phyloP scores from a whole-genome alignment of 345 rosid species.

The Clausena lansium region DNA sequence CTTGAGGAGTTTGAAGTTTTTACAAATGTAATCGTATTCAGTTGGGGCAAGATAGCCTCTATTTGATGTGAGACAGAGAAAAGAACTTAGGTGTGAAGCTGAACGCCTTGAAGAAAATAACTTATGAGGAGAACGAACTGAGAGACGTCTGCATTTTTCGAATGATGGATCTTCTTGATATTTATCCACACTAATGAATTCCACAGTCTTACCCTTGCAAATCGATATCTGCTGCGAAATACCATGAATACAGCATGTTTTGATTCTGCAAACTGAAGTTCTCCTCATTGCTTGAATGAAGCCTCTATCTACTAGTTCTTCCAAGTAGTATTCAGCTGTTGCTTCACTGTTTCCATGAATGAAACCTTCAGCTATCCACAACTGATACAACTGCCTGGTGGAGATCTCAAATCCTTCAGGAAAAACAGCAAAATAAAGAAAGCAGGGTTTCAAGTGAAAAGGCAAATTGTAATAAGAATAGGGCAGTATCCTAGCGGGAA shows the following conservation, averaged over 20 bases:
- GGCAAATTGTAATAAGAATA: background rate
- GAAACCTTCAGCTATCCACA: constrained; percentile 14
- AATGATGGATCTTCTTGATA: no score
- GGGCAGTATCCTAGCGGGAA: no score
- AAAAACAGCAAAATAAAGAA: background rate
- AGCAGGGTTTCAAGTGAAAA: background rate
- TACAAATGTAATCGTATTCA: background rate
- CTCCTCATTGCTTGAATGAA: background rate
- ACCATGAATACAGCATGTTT: background rate
- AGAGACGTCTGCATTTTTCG: no score
- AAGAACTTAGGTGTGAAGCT: background rate
- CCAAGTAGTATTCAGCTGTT: background rate
- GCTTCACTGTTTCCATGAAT: background rate
- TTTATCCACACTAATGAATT: background rate
- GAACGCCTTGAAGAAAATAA: no score
- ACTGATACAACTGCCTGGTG: constrained; percentile 6
- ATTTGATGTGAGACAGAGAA: background rate
- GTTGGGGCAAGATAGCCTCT: no score
- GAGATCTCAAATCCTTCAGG: background rate
- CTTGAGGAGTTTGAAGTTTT: background rate
- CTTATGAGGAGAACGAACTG: no score
- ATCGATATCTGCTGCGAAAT: no score
- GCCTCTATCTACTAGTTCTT: background rate
- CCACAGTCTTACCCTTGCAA: no score
- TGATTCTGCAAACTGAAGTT: background rate